phyloP scores from a whole-genome alignment of 495 filamentous ascomycete genomes.

The Tuber calosporum region DNA sequence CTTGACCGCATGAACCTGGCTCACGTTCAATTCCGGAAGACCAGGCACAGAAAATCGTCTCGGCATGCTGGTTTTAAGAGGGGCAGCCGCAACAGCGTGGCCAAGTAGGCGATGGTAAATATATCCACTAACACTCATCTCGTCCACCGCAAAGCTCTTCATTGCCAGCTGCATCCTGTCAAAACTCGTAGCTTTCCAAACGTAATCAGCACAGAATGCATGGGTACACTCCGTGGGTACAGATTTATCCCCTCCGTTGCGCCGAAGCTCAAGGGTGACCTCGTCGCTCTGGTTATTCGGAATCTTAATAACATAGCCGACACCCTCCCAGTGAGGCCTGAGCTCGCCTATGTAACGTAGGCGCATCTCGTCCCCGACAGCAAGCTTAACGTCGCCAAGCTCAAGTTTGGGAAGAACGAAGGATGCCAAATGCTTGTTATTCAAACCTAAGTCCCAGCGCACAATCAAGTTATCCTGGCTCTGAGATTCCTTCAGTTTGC shows the following conservation, averaged over 20 bases:
- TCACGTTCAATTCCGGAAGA: slow-evolving; percentile 88
- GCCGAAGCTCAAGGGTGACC: slow-evolving; percentile 87
- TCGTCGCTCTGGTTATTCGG: slow-evolving; percentile 99
- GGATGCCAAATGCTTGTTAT: slow-evolving; percentile 95
- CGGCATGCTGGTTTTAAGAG: slow-evolving; percentile 93
- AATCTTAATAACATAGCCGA: slow-evolving; percentile 98
- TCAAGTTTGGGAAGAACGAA: slow-evolving; percentile 96
- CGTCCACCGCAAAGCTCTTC: slow-evolving; percentile 98
- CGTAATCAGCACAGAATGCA: slow-evolving; percentile 96
- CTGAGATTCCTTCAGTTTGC: slow-evolving; percentile 96
- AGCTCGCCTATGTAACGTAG: slow-evolving; percentile 93
- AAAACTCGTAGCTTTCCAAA: slow-evolving; percentile 99
- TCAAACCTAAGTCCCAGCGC: slow-evolving; percentile 91
- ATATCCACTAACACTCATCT: slow-evolving; percentile 97
- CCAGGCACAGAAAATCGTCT: slow-evolving; percentile 96
- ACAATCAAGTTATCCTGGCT: slow-evolving; percentile 90
- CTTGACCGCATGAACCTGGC: slow-evolving; percentile 95
- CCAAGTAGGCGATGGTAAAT: slow-evolving; percentile 97
- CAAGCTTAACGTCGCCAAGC: slow-evolving; percentile 94
- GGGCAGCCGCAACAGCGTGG: slow-evolving; percentile 89
- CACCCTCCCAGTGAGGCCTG: slow-evolving; percentile 90
- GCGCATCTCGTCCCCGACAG: slow-evolving; percentile 97
- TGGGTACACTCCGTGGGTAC: slow-evolving; percentile 96
- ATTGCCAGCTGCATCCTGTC: slow-evolving; percentile 99
- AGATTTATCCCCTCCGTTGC: slow-evolving; percentile 83